These are phyloP conservation scores for Pezicula rhizophila DNA, from an alignment of 2,329 filamentous ascomycete species.

Conservation along the genomic window DNA sequence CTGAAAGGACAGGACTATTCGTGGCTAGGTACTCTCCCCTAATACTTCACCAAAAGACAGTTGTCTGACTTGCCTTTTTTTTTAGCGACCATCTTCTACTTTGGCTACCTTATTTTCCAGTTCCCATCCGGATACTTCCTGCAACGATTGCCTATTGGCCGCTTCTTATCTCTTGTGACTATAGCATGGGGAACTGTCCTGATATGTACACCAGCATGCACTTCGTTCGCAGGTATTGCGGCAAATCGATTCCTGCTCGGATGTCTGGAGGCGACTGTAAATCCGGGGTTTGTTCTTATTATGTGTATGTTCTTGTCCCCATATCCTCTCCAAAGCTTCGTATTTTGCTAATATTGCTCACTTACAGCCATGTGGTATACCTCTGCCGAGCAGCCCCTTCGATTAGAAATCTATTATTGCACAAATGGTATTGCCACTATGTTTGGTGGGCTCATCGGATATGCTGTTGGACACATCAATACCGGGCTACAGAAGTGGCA, in stretches of 20 bases:
- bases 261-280: slow-evolving; percentile 58
- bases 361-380: slow-evolving; percentile 44
- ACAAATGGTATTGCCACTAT: slow-evolving; percentile 55
- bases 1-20: slow-evolving; percentile 44
- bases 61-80: slow-evolving; percentile 22
- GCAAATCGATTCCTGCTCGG: slow-evolving; percentile 61
- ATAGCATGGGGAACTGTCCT: slow-evolving; percentile 44
- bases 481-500: slow-evolving; percentile 45
- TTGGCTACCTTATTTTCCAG: slow-evolving; percentile 41
- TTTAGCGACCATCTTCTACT: slow-evolving; percentile 40
- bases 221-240: slow-evolving; percentile 53
- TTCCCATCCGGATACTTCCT: slow-evolving; percentile 40
- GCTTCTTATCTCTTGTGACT: slow-evolving; percentile 37
- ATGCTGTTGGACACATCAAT: slow-evolving; percentile 51
- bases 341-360: not conserved
- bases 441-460: slow-evolving; percentile 43
- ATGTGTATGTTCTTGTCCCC: slow-evolving; percentile 31
- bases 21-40: slow-evolving; percentile 34
- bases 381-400: slow-evolving; percentile 41
- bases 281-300: slow-evolving; percentile 42
- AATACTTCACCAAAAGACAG: not conserved
- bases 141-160: slow-evolving; percentile 41
- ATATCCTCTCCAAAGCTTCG: not conserved
- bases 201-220: slow-evolving; percentile 42
- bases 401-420: slow-evolving; percentile 48